phyloP scores from a whole-genome alignment of 83 land plant genomes.

The Picea abies region DNA sequence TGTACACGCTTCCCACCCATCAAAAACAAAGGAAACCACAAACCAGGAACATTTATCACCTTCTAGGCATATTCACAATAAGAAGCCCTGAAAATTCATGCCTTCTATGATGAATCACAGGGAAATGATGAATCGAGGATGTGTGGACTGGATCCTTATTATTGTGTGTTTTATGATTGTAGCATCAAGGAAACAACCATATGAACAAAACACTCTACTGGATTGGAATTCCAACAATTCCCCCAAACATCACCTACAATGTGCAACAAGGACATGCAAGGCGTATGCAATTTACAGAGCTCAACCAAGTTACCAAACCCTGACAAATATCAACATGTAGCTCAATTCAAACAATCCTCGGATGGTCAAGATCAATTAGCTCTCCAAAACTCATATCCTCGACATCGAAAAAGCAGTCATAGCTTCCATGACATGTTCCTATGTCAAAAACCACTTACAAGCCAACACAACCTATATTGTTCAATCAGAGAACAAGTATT shows the following conservation, averaged over 20 bases:
- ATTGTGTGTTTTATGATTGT: no score
- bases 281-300: constrained; percentile 49
- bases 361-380: constrained; percentile 29
- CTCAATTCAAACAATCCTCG: constrained; percentile 28
- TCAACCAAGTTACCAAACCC: constrained; percentile 27
- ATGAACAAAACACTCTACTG: constrained; percentile 23
- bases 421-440: constrained; percentile 57
- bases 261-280: constrained; percentile 28
- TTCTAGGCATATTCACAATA: no score
- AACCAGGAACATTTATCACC: no score
- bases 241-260: constrained; percentile 35
- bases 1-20: no score
- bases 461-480: constrained; percentile 34
- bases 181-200: constrained; percentile 40
- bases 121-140: no score
- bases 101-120: no score
- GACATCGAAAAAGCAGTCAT: constrained; percentile 24
- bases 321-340: constrained; percentile 34
- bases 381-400: constrained; percentile 22
- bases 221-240: constrained; percentile 18
- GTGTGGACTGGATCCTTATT: no score
- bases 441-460: constrained; percentile 45
- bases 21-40: no score
- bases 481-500: neutral
- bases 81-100: no score